Evolutionary conservation across 257 asterid genomes (phyloP).

Genomic region (Plantago elongata): DNA sequence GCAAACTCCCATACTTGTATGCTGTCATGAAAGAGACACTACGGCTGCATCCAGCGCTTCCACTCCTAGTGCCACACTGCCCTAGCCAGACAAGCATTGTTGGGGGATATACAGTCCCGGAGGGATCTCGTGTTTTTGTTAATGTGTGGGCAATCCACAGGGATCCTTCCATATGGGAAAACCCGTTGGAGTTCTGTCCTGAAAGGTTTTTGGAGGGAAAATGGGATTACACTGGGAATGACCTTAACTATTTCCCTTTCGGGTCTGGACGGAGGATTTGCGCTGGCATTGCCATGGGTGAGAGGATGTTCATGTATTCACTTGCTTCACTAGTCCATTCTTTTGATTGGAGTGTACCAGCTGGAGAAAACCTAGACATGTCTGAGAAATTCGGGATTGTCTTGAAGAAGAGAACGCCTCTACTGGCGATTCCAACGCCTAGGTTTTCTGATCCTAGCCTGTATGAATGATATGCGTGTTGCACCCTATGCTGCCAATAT

Average conservation of each 20-base stretch:
- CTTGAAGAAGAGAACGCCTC: conserved; percentile 50
- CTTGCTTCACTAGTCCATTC: conserved; percentile 64
- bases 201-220: conserved; percentile 47
- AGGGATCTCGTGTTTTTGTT: conserved; percentile 56
- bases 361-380: conserved; percentile 42
- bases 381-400: conserved; percentile 72
- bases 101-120: conserved; percentile 48
- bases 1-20: conserved; percentile 44
- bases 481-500: not conserved
- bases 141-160: conserved; percentile 66
- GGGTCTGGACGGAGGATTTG: conserved; percentile 60
- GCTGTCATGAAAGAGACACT: conserved; percentile 58
- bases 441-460: conserved; percentile 39
- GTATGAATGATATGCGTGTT: conserved; percentile 23
- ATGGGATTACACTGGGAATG: conserved; percentile 49
- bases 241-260: conserved; percentile 49
- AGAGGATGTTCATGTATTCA: conserved; percentile 40
- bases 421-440: conserved; percentile 59
- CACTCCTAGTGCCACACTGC: conserved; percentile 64
- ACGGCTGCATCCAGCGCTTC: conserved; percentile 63
- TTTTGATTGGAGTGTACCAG: conserved; percentile 59
- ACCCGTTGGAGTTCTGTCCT: conserved; percentile 46
- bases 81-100: conserved; percentile 44
- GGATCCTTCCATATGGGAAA: conserved; percentile 58
- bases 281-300: conserved; percentile 50